Conservation (phyloP, 345 rosid genomes). For the Citrus unshiu region DNA sequence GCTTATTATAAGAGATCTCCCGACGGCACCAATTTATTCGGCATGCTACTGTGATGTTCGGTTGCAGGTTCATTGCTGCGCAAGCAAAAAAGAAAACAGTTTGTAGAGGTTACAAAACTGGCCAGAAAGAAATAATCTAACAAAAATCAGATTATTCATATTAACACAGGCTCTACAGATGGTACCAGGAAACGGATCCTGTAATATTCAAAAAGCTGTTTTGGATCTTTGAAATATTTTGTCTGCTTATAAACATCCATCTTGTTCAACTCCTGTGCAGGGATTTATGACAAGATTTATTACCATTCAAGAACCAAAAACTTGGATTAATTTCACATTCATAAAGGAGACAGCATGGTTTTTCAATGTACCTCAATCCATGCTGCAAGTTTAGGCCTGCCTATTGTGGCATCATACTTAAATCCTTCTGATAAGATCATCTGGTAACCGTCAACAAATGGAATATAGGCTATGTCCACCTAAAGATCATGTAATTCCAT, state of each 20-base stretch:
- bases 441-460: slow-evolving; percentile 68
- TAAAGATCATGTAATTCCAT: slow-evolving; percentile 16
- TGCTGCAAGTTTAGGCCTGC: slow-evolving; percentile 67
- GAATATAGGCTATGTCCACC: slow-evolving; percentile 72
- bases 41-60: too few species aligned
- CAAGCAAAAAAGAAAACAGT: neutral
- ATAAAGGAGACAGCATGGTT: neutral
- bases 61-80: neutral
- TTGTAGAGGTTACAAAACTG: neutral
- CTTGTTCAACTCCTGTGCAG: too few species aligned
- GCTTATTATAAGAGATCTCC: too few species aligned
- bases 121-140: neutral
- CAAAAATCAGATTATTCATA: neutral
- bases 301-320: too few species aligned
- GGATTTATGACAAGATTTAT: too few species aligned
- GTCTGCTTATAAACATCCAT: neutral
- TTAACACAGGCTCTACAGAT: too few species aligned
- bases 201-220: too few species aligned
- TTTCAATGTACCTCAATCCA: slow-evolving; percentile 63
- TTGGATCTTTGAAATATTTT: neutral
- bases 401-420: slow-evolving; percentile 52
- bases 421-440: slow-evolving; percentile 44
- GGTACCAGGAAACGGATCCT: too few species aligned
- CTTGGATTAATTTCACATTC: neutral
- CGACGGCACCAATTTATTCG: too few species aligned